These are phyloP conservation scores for Fusarium sp. DNA, from an alignment of 2,329 filamentous ascomycete species.

Conservation along the genomic window DNA sequence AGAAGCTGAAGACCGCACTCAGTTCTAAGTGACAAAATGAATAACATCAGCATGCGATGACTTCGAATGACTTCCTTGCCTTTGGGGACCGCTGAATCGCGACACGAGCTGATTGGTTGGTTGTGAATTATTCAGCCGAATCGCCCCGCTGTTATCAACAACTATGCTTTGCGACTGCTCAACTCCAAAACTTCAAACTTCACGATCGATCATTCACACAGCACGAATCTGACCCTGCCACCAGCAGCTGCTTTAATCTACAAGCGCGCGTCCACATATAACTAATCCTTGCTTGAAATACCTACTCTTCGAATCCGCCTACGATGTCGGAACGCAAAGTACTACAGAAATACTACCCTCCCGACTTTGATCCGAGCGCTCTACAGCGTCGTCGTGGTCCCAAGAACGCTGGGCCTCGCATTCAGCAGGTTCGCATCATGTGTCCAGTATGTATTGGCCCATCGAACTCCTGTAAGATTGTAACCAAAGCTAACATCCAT, in stretches of 20 bases:
- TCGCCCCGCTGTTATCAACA: background rate
- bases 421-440: slow-evolving; percentile 77
- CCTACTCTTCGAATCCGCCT: slow-evolving; percentile 22
- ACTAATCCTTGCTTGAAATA: background rate
- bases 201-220: background rate
- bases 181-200: background rate
- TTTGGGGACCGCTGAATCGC: no score
- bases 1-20: no score
- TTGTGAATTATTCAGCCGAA: background rate
- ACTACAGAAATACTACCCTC: slow-evolving; percentile 70
- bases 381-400: slow-evolving; percentile 74
- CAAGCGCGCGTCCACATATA: background rate
- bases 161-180: background rate
- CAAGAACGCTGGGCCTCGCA: slow-evolving; percentile 78
- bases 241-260: background rate
- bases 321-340: slow-evolving; percentile 89
- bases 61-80: background rate
- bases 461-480: background rate
- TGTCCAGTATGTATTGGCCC: background rate
- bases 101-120: background rate
- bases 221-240: background rate
- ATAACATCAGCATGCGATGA: background rate
- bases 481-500: background rate
- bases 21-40: background rate
- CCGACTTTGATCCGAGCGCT: slow-evolving; percentile 89